Conservation (phyloP, 805 yeast genomes). For the Candida insectorum region DNA sequence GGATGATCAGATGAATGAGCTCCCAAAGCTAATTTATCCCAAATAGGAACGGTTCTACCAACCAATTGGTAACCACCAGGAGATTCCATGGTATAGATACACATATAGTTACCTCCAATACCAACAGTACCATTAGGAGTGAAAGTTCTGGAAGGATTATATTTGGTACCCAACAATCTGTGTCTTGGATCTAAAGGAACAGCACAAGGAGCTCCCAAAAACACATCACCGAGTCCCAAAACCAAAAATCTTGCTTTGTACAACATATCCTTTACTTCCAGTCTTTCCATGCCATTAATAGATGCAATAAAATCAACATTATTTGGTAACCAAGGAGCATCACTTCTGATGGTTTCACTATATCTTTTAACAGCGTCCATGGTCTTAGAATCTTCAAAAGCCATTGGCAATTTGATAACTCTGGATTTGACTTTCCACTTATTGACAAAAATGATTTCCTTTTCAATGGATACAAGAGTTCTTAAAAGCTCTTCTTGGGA, state of each 20-base stretch:
- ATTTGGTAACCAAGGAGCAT: slow-evolving; percentile 98
- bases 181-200: slow-evolving; percentile 97
- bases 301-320: slow-evolving; percentile 93
- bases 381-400: slow-evolving; percentile 89
- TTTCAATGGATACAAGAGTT: slow-evolving; percentile 69
- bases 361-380: slow-evolving; percentile 87
- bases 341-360: slow-evolving; percentile 86
- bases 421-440: slow-evolving; percentile 87
- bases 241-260: slow-evolving; percentile 90
- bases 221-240: slow-evolving; percentile 94
- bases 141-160: slow-evolving; percentile 93
- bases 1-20: slow-evolving; percentile 58
- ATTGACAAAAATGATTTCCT: slow-evolving; percentile 66
- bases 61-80: slow-evolving; percentile 98
- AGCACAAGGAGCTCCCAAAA: slow-evolving; percentile 97
- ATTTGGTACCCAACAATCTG: slow-evolving; percentile 86
- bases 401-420: slow-evolving; percentile 85
- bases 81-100: slow-evolving; percentile 95
- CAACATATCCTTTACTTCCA: slow-evolving; percentile 76
- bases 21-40: slow-evolving; percentile 90
- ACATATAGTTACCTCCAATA: slow-evolving; percentile 98
- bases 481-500: slow-evolving; percentile 61
- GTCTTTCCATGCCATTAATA: slow-evolving; percentile 77
- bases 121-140: slow-evolving; percentile 98
- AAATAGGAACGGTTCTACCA: slow-evolving; percentile 94